These are phyloP conservation scores for Colletotrichum endophyticum DNA, from an alignment of 2,329 filamentous ascomycete species.

Conservation along the genomic window DNA sequence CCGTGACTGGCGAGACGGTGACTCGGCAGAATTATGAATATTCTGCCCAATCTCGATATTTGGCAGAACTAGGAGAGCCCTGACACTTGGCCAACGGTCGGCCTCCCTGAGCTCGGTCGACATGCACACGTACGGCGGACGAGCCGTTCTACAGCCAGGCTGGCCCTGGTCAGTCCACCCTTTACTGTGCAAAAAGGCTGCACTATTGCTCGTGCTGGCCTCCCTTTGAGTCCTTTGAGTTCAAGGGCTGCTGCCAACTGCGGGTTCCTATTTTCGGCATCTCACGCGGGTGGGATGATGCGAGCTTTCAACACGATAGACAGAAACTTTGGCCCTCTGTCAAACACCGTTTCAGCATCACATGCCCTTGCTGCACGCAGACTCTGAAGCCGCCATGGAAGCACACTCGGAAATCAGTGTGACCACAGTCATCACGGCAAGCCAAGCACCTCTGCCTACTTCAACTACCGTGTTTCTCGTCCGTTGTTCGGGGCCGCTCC, in stretches of 20 bases:
- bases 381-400: not conserved
- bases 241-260: not conserved
- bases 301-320: not conserved
- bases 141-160: not conserved
- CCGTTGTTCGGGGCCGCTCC: not conserved
- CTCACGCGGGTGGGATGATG: not conserved
- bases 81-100: not conserved
- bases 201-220: not conserved
- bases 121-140: not conserved
- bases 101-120: not conserved
- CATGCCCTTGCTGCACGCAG: not conserved
- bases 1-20: not conserved
- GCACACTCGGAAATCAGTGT: not conserved
- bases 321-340: slow-evolving; percentile 3
- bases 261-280: slow-evolving; percentile 14
- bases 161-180: not conserved
- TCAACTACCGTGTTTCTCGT: not conserved
- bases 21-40: not conserved
- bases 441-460: not conserved
- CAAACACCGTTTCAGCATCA: slow-evolving; percentile 11
- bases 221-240: not conserved
- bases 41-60: not conserved
- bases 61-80: not conserved
- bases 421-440: not conserved
- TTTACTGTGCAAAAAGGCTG: not conserved